These are phyloP conservation scores for Cyberlindnera saturnus DNA, from an alignment of 805 yeast species.

Conservation along the genomic window DNA sequence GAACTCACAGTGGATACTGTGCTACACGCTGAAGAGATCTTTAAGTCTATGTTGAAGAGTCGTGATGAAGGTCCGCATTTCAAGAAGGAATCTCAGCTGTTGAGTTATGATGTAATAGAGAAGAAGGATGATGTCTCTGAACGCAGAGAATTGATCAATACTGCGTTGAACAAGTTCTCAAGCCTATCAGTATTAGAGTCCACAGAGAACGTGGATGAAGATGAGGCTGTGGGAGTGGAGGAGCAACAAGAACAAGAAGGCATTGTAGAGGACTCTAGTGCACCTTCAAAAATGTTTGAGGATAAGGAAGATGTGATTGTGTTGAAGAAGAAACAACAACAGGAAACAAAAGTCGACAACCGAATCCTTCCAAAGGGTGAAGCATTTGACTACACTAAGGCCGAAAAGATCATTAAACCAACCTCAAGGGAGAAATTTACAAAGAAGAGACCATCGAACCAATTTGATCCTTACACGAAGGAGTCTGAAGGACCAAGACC, in stretches of 20 bases:
- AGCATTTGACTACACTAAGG: slow-evolving; percentile 39
- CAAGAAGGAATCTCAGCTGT: neutral
- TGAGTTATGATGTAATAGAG: neutral
- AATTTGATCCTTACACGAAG: slow-evolving; percentile 56
- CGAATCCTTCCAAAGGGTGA: slow-evolving; percentile 11
- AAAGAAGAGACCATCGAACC: slow-evolving; percentile 30
- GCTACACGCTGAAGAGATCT: slow-evolving; percentile 6
- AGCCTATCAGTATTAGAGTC: too few relatives aligned
- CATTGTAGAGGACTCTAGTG: neutral
- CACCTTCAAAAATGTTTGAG: slow-evolving; percentile 12
- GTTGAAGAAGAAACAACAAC: slow-evolving; percentile 11
- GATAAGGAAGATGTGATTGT: slow-evolving; percentile 19
- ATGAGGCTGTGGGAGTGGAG: too few relatives aligned
- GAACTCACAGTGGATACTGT: slow-evolving; percentile 9
- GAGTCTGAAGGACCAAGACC: slow-evolving; percentile 46
- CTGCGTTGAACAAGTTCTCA: too few relatives aligned
- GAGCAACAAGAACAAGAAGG: neutral
- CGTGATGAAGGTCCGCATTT: neutral
- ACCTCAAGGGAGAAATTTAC: slow-evolving; percentile 12
- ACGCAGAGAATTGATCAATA: too few relatives aligned
- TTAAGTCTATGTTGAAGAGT: neutral
- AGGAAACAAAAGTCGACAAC: slow-evolving; percentile 1
- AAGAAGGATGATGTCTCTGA: neutral
- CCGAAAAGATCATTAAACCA: slow-evolving; percentile 34
- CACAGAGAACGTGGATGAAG: too few relatives aligned